Evolutionary conservation across 768 basidiomycete species (phyloP).

Genomic region (Auriscalpium orientale): DNA sequence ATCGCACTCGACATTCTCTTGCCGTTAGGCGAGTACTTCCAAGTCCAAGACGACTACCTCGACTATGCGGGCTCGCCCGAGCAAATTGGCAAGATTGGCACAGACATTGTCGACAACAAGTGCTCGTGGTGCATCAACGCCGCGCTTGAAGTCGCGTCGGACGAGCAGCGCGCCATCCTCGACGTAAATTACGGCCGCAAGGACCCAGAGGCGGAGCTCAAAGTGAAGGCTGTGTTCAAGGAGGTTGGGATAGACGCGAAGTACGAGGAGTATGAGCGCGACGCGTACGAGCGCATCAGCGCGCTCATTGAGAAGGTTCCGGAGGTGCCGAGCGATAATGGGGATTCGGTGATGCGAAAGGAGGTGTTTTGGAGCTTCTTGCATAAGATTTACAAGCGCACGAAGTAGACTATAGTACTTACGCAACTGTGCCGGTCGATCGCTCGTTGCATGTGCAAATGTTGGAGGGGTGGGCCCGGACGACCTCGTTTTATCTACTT

Average conservation of each 20-base stretch:
- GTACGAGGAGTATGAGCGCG: slow-evolving; percentile 77
- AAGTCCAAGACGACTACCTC: slow-evolving; percentile 95
- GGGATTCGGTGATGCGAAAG: slow-evolving; percentile 36
- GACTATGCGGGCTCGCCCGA: slow-evolving; percentile 89
- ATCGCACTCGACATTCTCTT: slow-evolving; percentile 75
- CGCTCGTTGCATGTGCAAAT: too few relatives aligned
- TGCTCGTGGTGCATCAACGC: slow-evolving; percentile 95
- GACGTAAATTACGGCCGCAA: slow-evolving; percentile 64
- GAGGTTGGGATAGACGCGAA: slow-evolving; percentile 54
- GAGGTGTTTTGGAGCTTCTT: slow-evolving; percentile 84
- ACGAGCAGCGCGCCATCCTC: slow-evolving; percentile 51
- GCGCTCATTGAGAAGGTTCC: slow-evolving; percentile 67
- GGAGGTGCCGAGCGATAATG: slow-evolving; percentile 34
- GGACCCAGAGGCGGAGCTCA: slow-evolving; percentile 44
- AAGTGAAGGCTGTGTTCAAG: slow-evolving; percentile 66
- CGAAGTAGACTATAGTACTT: slow-evolving; percentile 28
- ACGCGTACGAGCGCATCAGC: slow-evolving; percentile 57
- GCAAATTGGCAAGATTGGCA: slow-evolving; percentile 93
- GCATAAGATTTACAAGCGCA: slow-evolving; percentile 71
- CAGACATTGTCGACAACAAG: slow-evolving; percentile 98
- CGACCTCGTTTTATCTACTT: too few relatives aligned
- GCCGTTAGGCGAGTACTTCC: slow-evolving; percentile 96
- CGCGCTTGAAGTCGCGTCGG: slow-evolving; percentile 53
- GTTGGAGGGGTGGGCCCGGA: too few relatives aligned
- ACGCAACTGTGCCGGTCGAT: too few relatives aligned